Evolutionary conservation across 176 grass and related monocot species (phyloP).

Genomic region (Musa troglodytarum): DNA sequence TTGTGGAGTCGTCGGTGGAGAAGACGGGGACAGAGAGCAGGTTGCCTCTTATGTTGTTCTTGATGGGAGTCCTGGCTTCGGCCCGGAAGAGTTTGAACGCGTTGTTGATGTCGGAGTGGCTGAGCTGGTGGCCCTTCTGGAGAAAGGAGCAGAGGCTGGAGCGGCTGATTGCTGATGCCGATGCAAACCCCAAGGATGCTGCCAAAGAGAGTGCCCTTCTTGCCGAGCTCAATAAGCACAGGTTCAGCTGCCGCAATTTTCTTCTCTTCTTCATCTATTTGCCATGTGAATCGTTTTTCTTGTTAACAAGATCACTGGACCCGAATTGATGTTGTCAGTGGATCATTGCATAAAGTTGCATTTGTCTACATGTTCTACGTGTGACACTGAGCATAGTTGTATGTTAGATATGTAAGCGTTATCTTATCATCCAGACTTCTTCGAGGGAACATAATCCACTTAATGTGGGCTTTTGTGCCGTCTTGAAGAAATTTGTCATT

Average conservation of each 20-base stretch:
- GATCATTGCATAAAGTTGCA: too few species aligned
- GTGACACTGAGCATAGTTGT: too few species aligned
- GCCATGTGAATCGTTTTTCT: too few species aligned
- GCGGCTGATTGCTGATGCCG: slow-evolving; percentile 66
- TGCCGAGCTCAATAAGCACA: slow-evolving; percentile 84
- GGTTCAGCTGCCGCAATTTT: slow-evolving; percentile 21
- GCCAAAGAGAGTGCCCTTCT: slow-evolving; percentile 71
- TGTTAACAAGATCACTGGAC: too few species aligned
- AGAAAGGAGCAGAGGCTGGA: slow-evolving; percentile 50
- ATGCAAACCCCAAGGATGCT: slow-evolving; percentile 70
- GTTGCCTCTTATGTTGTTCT: slow-evolving; percentile 33
- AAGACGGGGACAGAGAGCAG: slow-evolving; percentile 30
- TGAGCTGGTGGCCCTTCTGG: slow-evolving; percentile 94
- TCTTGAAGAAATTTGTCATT: too few species aligned
- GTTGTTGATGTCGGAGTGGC: slow-evolving; percentile 52
- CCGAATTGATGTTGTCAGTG: too few species aligned
- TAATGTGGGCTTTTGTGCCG: too few species aligned
- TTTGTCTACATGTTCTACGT: too few species aligned
- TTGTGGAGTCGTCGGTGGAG: slow-evolving; percentile 22
- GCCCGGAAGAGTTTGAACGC: slow-evolving; percentile 38
- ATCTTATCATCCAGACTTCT: too few species aligned
- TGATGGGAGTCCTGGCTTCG: slow-evolving; percentile 29
- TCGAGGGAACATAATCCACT: too few species aligned
- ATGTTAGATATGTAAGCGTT: too few species aligned
- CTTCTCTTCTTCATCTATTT: too few species aligned